Evolutionary conservation across 2,329 filamentous ascomycete genomes (phyloP).

Genomic region (Diaporthe citrichinensis): DNA sequence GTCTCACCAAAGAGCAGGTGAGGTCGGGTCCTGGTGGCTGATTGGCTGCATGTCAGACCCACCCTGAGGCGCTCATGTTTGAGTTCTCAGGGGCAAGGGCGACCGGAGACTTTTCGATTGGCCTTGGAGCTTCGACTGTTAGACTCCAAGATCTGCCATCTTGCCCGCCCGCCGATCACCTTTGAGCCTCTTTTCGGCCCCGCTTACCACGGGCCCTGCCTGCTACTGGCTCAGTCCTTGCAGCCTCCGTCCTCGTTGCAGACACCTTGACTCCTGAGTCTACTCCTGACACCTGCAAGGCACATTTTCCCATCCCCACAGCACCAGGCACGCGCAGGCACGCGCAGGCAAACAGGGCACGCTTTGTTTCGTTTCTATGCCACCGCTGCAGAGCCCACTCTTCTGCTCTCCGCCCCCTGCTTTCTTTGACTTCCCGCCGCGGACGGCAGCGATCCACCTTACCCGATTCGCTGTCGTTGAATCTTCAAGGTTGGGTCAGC

Average conservation of each 20-base stretch:
- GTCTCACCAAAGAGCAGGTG: constrained; percentile 22
- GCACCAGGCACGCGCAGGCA: neutral
- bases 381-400: constrained; percentile 5
- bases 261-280: neutral
- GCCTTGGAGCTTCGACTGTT: neutral
- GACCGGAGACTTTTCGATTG: constrained; percentile 30
- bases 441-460: constrained; percentile 23
- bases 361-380: constrained; percentile 28
- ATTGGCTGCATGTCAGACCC: constrained; percentile 31
- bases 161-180: constrained; percentile 16
- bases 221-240: neutral
- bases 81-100: constrained; percentile 29
- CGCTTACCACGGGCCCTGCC: neutral
- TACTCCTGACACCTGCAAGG: constrained; percentile 27
- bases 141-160: constrained; percentile 23
- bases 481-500: neutral
- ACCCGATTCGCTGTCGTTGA: constrained; percentile 25
- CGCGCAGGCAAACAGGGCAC: constrained; percentile 6
- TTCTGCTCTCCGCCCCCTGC: constrained; percentile 1
- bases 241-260: neutral
- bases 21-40: neutral
- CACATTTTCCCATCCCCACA: neutral
- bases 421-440: constrained; percentile 16
- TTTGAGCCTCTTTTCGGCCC: constrained; percentile 23
- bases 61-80: constrained; percentile 31